Evolutionary conservation across 306 rosid species (phyloP).

Genomic region (Dryas drummondii): DNA sequence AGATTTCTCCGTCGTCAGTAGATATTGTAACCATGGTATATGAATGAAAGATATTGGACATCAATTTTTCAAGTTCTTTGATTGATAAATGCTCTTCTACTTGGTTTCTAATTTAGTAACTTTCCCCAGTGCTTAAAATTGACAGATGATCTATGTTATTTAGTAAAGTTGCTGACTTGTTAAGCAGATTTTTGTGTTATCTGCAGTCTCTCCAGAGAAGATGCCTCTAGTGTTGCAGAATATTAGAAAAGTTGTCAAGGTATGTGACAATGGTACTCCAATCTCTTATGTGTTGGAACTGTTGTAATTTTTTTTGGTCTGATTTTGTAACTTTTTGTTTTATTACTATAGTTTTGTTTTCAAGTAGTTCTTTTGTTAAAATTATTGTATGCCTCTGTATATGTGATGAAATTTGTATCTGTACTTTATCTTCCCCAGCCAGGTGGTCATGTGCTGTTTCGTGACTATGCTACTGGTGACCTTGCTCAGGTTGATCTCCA

Average conservation of each 20-base stretch:
- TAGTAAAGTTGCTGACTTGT: slow-evolving; percentile 62
- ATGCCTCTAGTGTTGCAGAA: slow-evolving; percentile 78
- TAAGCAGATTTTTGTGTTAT: slow-evolving; percentile 91
- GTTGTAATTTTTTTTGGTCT: neutral
- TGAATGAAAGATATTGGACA: slow-evolving; percentile 21
- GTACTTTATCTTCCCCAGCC: slow-evolving; percentile 54
- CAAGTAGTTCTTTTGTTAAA: slow-evolving; percentile 11
- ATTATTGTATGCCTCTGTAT: slow-evolving; percentile 16
- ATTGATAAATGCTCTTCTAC: slow-evolving; percentile 12
- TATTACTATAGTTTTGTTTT: neutral
- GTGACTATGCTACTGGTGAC: slow-evolving; percentile 93
- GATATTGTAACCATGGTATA: slow-evolving; percentile 91
- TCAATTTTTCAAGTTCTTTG: slow-evolving; percentile 16
- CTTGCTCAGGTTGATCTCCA: slow-evolving; percentile 83
- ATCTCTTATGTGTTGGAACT: neutral
- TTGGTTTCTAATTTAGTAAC: slow-evolving; percentile 18
- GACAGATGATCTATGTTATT: slow-evolving; percentile 12
- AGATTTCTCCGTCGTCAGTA: slow-evolving; percentile 66
- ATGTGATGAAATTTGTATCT: slow-evolving; percentile 19
- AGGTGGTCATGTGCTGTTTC: slow-evolving; percentile 67
- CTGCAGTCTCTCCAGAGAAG: slow-evolving; percentile 97
- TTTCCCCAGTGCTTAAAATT: slow-evolving; percentile 24
- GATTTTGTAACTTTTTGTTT: neutral
- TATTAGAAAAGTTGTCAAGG: slow-evolving; percentile 73
- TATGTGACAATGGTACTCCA: slow-evolving; percentile 23